Conservation (phyloP, 1,284 basidiomycete species). For the Ganoderma lingzhi region DNA sequence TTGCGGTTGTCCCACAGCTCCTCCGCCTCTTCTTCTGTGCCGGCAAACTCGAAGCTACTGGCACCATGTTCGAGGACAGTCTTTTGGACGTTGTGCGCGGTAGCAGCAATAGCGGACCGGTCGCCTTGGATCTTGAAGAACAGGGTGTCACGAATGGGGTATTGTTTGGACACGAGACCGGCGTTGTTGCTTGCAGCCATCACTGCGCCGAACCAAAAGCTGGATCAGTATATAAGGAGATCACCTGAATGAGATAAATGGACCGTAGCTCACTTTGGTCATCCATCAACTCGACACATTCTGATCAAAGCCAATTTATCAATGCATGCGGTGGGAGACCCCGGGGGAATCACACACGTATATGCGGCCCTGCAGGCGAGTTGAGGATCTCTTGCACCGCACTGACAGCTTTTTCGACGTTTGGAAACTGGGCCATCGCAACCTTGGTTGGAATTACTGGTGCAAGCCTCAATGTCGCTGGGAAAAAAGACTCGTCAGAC, state of each 20-base stretch:
- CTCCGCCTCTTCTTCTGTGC: conserved; percentile 79
- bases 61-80: conserved; percentile 78
- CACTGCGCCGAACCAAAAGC: conserved; percentile 40
- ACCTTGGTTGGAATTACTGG: conserved; percentile 82
- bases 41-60: conserved; percentile 77
- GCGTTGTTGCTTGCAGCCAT: conserved; percentile 76
- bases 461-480: conserved; percentile 82
- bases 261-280: conserved; percentile 34
- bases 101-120: conserved; percentile 64
- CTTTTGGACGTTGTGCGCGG: conserved; percentile 64
- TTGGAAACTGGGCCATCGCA: conserved; percentile 73
- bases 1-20: conserved; percentile 91
- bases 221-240: background rate
- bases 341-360: background rate
- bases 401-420: conserved; percentile 70
- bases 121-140: conserved; percentile 92
- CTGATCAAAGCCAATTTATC: conserved; percentile 27
- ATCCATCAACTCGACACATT: conserved; percentile 84
- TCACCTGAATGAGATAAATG: conserved; percentile 10
- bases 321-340: too few species aligned
- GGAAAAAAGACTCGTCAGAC: background rate
- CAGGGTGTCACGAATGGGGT: conserved; percentile 75
- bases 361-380: conserved; percentile 57
- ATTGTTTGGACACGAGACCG: conserved; percentile 64
- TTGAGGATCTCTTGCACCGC: conserved; percentile 83